Base-by-base conservation (phyloP, 768 basidiomycete species). In the Paxillus involutus region DNA sequence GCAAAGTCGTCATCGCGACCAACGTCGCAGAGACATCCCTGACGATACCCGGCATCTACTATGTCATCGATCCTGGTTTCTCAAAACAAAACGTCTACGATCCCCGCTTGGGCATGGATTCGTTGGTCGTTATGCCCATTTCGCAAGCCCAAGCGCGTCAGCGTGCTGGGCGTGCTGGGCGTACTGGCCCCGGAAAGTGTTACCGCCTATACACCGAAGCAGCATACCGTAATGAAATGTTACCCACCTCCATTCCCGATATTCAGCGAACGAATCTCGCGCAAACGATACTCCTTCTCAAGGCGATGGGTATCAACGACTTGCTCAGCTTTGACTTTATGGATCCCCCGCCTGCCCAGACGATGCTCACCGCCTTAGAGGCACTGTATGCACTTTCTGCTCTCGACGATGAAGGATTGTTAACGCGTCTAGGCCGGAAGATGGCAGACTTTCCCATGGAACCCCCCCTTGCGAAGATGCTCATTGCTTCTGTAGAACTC, bases 361-460 rank as follows among this genome's bases (percentile, higher is more conserved):
- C 96, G 10, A 92, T 98, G 89, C 79, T 99, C 59, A 96, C 97
- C 1, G 97, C 97, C 1, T 74, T 99, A 43, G 95, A 98, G 68
- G 85, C 91, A 44, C 75, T 99, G 1, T 98, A 96, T 71, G 97
- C 95, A 4, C 78, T 98, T 13, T 97, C 94, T 1, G 97, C 97
- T 3, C 77, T 98, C 30, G 97, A 98, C 59, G 94, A 98, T 59
- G 97, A 99, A 74, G 97, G 97, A 6, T 75, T 98, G 6, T 74
- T 99, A 64, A 99, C 97, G 2, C 83, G 93, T 26, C 76, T 99
- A 9, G 97, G 97, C 2, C 83, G 97, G 53, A 98, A 99, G 74
- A 98, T 99, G 97, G 96, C 97, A 1, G 97, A 99, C 70, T 98
- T 98, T 74, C 97, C 97, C 12, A 93, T 98, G 87, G 95, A 98